These are phyloP conservation scores for Helianthus tuberosus DNA, from an alignment of 129 eudicot genomes.

Conservation along the genomic window DNA sequence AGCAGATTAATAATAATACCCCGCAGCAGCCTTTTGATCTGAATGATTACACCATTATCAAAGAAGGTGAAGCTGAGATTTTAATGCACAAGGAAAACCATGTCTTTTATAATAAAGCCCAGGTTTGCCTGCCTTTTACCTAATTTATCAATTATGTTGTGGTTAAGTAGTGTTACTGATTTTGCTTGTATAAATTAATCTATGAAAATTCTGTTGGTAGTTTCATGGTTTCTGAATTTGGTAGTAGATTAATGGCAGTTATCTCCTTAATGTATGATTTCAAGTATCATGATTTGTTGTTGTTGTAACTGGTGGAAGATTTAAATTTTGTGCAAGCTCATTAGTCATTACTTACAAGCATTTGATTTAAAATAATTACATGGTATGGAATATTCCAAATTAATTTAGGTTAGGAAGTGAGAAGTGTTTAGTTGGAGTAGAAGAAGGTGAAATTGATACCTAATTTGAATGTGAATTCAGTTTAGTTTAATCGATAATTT, in stretches of 20 bases:
- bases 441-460: too few species aligned
- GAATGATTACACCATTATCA: conserved; percentile 68
- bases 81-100: conserved; percentile 80
- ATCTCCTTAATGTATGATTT: not conserved
- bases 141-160: not conserved
- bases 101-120: conserved; percentile 90
- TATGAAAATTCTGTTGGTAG: not conserved
- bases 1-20: not conserved
- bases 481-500: too few species aligned
- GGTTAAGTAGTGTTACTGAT: conserved; percentile 6
- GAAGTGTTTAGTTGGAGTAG: too few species aligned
- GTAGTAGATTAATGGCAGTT: not conserved
- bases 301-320: too few species aligned
- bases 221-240: not conserved
- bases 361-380: not conserved
- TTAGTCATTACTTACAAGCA: not conserved
- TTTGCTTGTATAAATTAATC: conserved; percentile 8
- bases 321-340: too few species aligned
- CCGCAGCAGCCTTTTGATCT: conserved; percentile 40
- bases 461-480: too few species aligned
- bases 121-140: conserved; percentile 42
- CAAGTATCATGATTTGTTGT: not conserved
- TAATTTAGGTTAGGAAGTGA: too few species aligned
- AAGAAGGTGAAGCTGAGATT: conserved; percentile 98
- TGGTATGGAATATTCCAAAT: not conserved